These are phyloP conservation scores for Posidonia australis DNA, from an alignment of 106 monocot species.

Conservation along the genomic window DNA sequence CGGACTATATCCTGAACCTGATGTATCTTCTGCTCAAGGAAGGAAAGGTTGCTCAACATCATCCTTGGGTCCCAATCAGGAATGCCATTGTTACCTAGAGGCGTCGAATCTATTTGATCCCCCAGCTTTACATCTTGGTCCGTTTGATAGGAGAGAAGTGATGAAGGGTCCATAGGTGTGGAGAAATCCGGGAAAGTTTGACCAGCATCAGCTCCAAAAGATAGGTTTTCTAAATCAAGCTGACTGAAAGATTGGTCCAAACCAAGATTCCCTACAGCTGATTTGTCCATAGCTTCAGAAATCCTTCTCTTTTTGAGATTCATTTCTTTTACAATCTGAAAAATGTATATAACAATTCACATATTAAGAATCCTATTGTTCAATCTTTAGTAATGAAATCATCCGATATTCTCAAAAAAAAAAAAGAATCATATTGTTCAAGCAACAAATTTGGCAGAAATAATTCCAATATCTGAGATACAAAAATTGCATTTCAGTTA, in stretches of 20 bases:
- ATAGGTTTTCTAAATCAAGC: constrained; percentile 11
- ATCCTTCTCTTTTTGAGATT: not conserved
- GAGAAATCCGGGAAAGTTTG: constrained; percentile 17
- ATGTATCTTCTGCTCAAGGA: constrained; percentile 92
- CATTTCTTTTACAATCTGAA: not conserved
- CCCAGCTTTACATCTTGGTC: constrained; percentile 9
- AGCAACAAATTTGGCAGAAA: not conserved
- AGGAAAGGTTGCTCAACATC: constrained; percentile 61
- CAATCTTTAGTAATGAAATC: too few relatives aligned
- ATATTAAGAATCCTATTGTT: too few relatives aligned
- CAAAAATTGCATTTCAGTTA: not conserved
- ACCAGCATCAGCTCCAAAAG: constrained; percentile 4
- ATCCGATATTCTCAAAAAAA: too few relatives aligned
- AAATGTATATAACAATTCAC: not conserved
- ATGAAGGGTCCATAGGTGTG: not conserved
- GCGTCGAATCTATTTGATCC: constrained; percentile 12
- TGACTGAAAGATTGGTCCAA: constrained; percentile 2
- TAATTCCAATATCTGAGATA: not conserved
- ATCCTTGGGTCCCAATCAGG: constrained; percentile 56
- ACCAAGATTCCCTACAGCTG: constrained; percentile 1
- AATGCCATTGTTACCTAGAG: constrained; percentile 3
- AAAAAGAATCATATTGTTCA: too few relatives aligned
- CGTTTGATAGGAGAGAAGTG: constrained; percentile 2
- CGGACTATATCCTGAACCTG: constrained; percentile 61
- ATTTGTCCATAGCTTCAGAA: not conserved